Percentiles rank a stretch among this genome's conserved stretches.
These are phyloP conservation scores for Vaccinium vitisidaea DNA, from an alignment of 148 eudicot species.

Conservation along the genomic window DNA sequence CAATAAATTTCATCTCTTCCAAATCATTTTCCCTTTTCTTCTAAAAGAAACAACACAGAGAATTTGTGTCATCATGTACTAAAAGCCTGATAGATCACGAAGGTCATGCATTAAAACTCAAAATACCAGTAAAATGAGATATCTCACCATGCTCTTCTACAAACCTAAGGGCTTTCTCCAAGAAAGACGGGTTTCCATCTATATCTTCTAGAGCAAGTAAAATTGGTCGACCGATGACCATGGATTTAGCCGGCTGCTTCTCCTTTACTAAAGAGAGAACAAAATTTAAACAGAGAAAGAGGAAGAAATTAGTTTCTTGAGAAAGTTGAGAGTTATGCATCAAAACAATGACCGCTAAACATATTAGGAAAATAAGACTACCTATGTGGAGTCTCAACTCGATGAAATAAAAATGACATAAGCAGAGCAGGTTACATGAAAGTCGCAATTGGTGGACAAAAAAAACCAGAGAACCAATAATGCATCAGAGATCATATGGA, in stretches of 20 bases:
- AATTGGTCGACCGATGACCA: constrained; percentile 76
- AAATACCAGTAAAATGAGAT: constrained; percentile 15
- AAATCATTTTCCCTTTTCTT: not conserved
- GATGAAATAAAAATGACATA: not conserved
- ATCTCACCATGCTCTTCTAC: constrained; percentile 72
- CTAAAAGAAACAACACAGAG: not conserved
- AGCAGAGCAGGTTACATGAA: not conserved
- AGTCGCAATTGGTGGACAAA: not conserved
- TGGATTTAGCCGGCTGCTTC: constrained; percentile 50
- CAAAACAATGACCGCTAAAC: constrained; percentile 1
- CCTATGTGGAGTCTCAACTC: not conserved
- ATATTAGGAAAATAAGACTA: not conserved
- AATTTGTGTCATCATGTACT: not conserved
- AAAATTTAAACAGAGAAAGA: constrained; percentile 19
- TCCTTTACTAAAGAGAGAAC: constrained; percentile 44
- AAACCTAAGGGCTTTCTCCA: constrained; percentile 90
- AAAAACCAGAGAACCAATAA: not conserved
- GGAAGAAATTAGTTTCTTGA: not conserved
- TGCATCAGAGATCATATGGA: not conserved
- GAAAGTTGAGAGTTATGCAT: not conserved
- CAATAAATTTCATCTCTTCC: not conserved
- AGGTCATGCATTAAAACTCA: not conserved
- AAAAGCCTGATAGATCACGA: not conserved
- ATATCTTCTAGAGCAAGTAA: constrained; percentile 92
- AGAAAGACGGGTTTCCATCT: constrained; percentile 92